Percentiles rank a stretch among this genome's conserved stretches.
Evolutionary conservation across 257 asterid species (phyloP).

Genomic region (Dorcoceras hygrometricum): DNA sequence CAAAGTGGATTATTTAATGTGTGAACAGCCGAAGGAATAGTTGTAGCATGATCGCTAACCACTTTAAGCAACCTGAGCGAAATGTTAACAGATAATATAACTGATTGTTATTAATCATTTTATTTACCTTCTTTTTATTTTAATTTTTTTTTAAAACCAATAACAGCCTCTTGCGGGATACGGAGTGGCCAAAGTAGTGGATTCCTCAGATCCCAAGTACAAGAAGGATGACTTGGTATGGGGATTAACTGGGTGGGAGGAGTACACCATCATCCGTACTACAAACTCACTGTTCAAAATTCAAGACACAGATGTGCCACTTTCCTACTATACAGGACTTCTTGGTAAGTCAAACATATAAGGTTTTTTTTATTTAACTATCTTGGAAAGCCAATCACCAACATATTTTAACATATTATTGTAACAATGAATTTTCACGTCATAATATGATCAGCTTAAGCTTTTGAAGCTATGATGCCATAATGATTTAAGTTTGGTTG

Average conservation of each 20-base stretch:
- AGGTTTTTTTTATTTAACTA: background rate
- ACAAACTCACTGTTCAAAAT: constrained; percentile 26
- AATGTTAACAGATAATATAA: background rate
- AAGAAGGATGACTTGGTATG: constrained; percentile 37
- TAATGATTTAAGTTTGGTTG: too few species aligned
- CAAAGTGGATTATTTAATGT: background rate
- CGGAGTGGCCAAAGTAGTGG: constrained; percentile 35
- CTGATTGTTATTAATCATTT: background rate
- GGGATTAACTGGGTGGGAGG: constrained; percentile 42
- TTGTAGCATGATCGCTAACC: background rate
- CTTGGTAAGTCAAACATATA: constrained; percentile 37
- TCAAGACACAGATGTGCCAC: constrained; percentile 39
- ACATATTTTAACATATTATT: too few species aligned
- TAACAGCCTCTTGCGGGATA: constrained; percentile 30
- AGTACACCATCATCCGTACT: constrained; percentile 28
- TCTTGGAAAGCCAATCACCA: background rate
- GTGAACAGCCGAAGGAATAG: background rate
- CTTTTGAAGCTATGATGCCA: too few species aligned
- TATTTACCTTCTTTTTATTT: background rate
- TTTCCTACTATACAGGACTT: constrained; percentile 56
- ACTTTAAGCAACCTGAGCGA: background rate
- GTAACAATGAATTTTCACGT: too few species aligned
- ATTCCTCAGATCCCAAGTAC: constrained; percentile 31
- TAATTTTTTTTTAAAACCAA: background rate
- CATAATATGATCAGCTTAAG: too few species aligned